Conservation (phyloP, 768 basidiomycete species). For the Sistotremastrum suecicum region DNA sequence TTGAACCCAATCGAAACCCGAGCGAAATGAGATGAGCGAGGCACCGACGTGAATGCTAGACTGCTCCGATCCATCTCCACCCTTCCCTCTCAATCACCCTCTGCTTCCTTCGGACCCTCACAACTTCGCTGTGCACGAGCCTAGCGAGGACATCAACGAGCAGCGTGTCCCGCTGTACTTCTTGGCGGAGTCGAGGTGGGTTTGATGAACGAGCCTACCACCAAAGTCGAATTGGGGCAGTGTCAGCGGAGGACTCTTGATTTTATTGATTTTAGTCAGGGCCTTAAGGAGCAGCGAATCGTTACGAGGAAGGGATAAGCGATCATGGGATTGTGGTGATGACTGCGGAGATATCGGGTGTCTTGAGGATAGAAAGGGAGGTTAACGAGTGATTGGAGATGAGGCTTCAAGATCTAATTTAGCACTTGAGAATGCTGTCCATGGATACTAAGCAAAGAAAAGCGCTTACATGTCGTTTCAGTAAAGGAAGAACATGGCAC, state of each 20-base stretch:
- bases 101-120: slow-evolving; percentile 58
- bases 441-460: slow-evolving; percentile 3
- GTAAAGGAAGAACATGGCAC: slow-evolving; percentile 60
- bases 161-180: slow-evolving; percentile 45
- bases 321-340: slow-evolving; percentile 56
- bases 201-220: slow-evolving; percentile 51
- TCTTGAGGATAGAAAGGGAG: too few species aligned
- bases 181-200: slow-evolving; percentile 20
- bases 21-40: not conserved
- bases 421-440: not conserved
- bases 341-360: slow-evolving; percentile 52
- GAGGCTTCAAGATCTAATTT: too few species aligned
- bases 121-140: slow-evolving; percentile 57
- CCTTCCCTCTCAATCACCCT: slow-evolving; percentile 50
- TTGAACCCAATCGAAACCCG: slow-evolving; percentile 3
- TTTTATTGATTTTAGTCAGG: slow-evolving; percentile 37
- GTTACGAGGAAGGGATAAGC: slow-evolving; percentile 54
- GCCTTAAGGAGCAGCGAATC: slow-evolving; percentile 24
- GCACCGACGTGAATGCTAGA: slow-evolving; percentile 54
- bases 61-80: slow-evolving; percentile 60
- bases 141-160: slow-evolving; percentile 50
- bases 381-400: slow-evolving; percentile 36
- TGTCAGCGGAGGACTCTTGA: slow-evolving; percentile 54
- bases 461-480: slow-evolving; percentile 54
- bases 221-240: slow-evolving; percentile 62